These are phyloP conservation scores for Rusavskia elegans DNA, from an alignment of 495 filamentous ascomycete species.

Conservation along the genomic window DNA sequence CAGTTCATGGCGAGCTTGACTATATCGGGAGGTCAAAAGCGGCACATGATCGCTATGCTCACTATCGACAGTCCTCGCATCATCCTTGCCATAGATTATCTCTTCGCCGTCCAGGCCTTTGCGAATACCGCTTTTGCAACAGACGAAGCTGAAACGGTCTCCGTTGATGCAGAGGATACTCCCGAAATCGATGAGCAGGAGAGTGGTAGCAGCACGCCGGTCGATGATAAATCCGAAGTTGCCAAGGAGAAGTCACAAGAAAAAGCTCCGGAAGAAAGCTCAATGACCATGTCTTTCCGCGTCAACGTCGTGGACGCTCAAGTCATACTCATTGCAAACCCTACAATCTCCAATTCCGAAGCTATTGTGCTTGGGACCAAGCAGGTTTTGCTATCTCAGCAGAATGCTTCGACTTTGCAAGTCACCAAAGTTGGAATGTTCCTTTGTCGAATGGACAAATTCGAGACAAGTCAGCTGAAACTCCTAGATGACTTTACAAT, in stretches of 20 bases:
- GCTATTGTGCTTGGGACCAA: slow-evolving; percentile 92
- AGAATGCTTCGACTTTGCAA: slow-evolving; percentile 86
- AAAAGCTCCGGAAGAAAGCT: slow-evolving; percentile 4
- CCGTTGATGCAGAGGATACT: slow-evolving; percentile 35
- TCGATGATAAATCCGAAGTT: slow-evolving; percentile 9
- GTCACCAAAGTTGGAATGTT: slow-evolving; percentile 94
- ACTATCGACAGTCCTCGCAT: slow-evolving; percentile 92
- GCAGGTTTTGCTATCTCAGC: slow-evolving; percentile 79
- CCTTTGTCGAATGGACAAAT: slow-evolving; percentile 93
- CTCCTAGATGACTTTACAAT: slow-evolving; percentile 94
- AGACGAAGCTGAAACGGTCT: slow-evolving; percentile 35
- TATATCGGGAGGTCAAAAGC: slow-evolving; percentile 73
- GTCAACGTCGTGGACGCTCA: slow-evolving; percentile 92
- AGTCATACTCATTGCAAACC: slow-evolving; percentile 89
- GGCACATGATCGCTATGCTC: slow-evolving; percentile 74
- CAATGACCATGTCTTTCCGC: slow-evolving; percentile 71
- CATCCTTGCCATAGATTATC: slow-evolving; percentile 88
- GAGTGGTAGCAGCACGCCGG: slow-evolving; percentile 16
- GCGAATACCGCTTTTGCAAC: slow-evolving; percentile 50
- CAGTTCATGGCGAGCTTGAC: slow-evolving; percentile 93
- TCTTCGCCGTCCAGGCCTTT: slow-evolving; percentile 79
- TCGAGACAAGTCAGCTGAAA: slow-evolving; percentile 69
- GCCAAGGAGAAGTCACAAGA: slow-evolving; percentile 18
- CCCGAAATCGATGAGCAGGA: slow-evolving; percentile 47
- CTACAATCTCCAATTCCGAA: slow-evolving; percentile 73